These are phyloP conservation scores for Rhazya stricta DNA, from an alignment of 257 asterid species.

Conservation along the genomic window DNA sequence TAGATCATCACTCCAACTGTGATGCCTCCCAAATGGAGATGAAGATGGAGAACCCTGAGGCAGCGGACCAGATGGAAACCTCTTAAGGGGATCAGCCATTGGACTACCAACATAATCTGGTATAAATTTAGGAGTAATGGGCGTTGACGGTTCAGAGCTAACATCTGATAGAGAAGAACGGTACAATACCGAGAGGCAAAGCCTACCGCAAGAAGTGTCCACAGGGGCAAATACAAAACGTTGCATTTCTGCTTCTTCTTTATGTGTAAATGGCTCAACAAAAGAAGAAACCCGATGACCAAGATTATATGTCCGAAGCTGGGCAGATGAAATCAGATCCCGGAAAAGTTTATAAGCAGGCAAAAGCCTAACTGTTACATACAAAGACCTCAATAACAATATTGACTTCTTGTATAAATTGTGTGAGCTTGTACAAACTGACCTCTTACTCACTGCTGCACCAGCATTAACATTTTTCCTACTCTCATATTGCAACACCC, in stretches of 20 bases:
- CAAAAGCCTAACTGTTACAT: conserved; percentile 66
- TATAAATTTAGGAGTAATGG: conserved; percentile 70
- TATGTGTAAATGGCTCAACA: conserved; percentile 73
- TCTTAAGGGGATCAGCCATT: conserved; percentile 76
- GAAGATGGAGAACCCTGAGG: conserved; percentile 53
- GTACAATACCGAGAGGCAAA: conserved; percentile 74
- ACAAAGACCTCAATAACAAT: conserved; percentile 71
- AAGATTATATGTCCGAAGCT: conserved; percentile 52
- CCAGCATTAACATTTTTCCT: conserved; percentile 38
- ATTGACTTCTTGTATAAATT: conserved; percentile 60
- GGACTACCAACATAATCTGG: conserved; percentile 92
- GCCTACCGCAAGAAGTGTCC: conserved; percentile 80
- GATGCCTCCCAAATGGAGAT: conserved; percentile 66
- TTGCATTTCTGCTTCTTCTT: conserved; percentile 86
- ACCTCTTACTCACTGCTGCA: conserved; percentile 48
- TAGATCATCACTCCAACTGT: conserved; percentile 86
- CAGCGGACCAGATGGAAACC: conserved; percentile 51
- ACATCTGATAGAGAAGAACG: conserved; percentile 54
- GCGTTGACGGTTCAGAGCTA: conserved; percentile 75
- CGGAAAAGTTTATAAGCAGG: conserved; percentile 84
- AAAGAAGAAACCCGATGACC: conserved; percentile 70
- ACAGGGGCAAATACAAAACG: conserved; percentile 66
- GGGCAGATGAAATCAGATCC: conserved; percentile 67
- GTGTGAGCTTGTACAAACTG: conserved; percentile 45
- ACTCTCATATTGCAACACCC: conserved; percentile 80